These are phyloP conservation scores for Spatholobus suberectus DNA, from an alignment of 306 rosid genomes.

Conservation along the genomic window DNA sequence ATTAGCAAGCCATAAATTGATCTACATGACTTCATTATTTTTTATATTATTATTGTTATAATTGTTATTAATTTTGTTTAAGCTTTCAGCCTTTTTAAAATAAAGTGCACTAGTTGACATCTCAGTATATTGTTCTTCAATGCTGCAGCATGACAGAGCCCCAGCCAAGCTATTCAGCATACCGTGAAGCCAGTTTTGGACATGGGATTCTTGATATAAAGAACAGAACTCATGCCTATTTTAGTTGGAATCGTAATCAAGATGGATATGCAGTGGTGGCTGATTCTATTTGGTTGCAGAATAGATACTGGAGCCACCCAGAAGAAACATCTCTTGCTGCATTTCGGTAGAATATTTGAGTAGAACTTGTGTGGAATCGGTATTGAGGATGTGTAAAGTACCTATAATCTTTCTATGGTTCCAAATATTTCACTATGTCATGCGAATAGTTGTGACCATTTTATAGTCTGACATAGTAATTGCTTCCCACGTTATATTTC, in stretches of 20 bases:
- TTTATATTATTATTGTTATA: not conserved
- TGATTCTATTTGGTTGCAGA: slow-evolving; percentile 53
- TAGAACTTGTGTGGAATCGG: not conserved
- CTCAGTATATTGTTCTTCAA: not conserved
- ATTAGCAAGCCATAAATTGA: not conserved
- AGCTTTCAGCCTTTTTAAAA: not conserved
- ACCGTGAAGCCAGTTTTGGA: slow-evolving; percentile 76
- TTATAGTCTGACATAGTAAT: not conserved
- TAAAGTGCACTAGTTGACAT: not conserved
- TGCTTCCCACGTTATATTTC: not conserved
- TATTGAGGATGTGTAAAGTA: not conserved
- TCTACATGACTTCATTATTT: not conserved
- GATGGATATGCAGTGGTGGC: slow-evolving; percentile 72
- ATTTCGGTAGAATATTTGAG: not conserved
- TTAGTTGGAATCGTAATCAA: slow-evolving; percentile 74
- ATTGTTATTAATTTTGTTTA: not conserved
- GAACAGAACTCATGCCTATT: slow-evolving; percentile 66
- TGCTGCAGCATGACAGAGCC: slow-evolving; percentile 73
- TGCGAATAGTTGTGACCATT: not conserved
- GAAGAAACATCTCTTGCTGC: slow-evolving; percentile 19
- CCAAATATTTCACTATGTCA: not conserved
- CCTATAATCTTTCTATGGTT: not conserved
- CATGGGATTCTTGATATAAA: slow-evolving; percentile 73
- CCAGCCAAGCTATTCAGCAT: slow-evolving; percentile 84
- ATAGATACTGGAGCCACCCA: slow-evolving; percentile 53